Percentiles rank a stretch among this genome's conserved stretches.
Conservation (phyloP, 2,329 filamentous ascomycete genomes). For the Ophiostoma ips region DNA sequence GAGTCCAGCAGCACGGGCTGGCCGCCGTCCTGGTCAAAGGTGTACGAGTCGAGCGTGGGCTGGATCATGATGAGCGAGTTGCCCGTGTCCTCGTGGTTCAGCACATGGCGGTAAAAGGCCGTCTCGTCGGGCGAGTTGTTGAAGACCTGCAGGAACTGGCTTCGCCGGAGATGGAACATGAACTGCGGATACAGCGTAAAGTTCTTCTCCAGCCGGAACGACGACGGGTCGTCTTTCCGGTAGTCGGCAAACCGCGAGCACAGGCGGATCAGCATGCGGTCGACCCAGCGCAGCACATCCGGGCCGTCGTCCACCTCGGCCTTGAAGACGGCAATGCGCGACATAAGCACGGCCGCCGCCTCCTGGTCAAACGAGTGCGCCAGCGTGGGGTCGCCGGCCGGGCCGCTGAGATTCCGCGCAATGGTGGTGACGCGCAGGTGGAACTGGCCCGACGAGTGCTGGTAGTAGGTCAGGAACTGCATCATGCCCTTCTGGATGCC, state of each 20-base stretch:
- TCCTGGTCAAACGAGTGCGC: conserved; percentile 98
- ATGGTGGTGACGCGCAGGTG: conserved; percentile 93
- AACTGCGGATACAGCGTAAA: conserved; percentile 98
- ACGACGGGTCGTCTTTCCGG: conserved; percentile 92
- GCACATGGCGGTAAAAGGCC: conserved; percentile 93
- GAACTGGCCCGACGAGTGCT: conserved; percentile 91
- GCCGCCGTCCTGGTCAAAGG: conserved; percentile 86
- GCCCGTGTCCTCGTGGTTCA: conserved; percentile 93
- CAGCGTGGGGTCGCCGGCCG: conserved; percentile 84
- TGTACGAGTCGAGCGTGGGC: conserved; percentile 92
- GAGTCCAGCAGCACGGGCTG: conserved; percentile 92
- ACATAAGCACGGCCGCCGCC: conserved; percentile 94
- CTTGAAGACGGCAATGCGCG: conserved; percentile 97
- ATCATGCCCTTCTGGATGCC: conserved; percentile 87
- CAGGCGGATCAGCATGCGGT: conserved; percentile 92
- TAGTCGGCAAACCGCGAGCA: conserved; percentile 97
- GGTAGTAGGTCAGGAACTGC: conserved; percentile 97
- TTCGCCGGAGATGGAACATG: conserved; percentile 97
- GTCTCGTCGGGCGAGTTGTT: conserved; percentile 99
- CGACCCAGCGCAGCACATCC: conserved; percentile 96
- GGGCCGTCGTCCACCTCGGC: conserved; percentile 96
- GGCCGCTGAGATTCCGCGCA: conserved; percentile 78
- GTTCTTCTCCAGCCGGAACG: conserved; percentile 95
- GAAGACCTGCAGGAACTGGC: conserved; percentile 97
- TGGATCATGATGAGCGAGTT: conserved; percentile 99